These are phyloP conservation scores for Aquilaria agallochum DNA, from an alignment of 441 rosid species.

Conservation along the genomic window DNA sequence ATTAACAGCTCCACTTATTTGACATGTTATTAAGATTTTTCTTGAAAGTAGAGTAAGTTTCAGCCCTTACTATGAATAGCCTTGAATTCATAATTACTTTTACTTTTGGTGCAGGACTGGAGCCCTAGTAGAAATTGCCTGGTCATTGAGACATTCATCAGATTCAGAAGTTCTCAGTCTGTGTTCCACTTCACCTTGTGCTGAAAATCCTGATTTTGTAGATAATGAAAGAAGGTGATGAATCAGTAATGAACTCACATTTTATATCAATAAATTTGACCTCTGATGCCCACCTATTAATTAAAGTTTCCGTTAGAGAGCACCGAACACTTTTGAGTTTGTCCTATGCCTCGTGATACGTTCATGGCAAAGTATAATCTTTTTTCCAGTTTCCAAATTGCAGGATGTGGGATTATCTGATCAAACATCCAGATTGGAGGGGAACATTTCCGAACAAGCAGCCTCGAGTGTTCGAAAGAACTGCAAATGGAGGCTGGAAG, in stretches of 20 bases:
- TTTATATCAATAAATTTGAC: not conserved
- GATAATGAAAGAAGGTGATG: conserved; percentile 51
- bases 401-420: conserved; percentile 66
- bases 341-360: no score
- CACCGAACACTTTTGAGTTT: no score
- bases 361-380: no score
- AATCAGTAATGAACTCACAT: not conserved
- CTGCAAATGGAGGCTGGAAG: conserved; percentile 51
- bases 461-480: conserved; percentile 62
- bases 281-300: no score
- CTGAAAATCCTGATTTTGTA: conserved; percentile 83
- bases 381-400: conserved; percentile 2
- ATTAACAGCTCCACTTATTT: no score
- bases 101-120: conserved; percentile 46
- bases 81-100: conserved; percentile 3
- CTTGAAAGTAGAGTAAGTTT: no score
- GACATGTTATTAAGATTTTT: no score
- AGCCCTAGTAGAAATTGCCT: conserved; percentile 20
- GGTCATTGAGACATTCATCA: conserved; percentile 32
- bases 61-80: no score
- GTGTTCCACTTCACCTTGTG: conserved; percentile 79
- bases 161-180: conserved; percentile 53
- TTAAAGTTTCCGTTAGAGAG: no score
- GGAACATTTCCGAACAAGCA: conserved; percentile 49
- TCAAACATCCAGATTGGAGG: conserved; percentile 56